Base-by-base conservation (phyloP, 352 stramenopile genomes). In the Hyaloperonospora brassicae region DNA sequence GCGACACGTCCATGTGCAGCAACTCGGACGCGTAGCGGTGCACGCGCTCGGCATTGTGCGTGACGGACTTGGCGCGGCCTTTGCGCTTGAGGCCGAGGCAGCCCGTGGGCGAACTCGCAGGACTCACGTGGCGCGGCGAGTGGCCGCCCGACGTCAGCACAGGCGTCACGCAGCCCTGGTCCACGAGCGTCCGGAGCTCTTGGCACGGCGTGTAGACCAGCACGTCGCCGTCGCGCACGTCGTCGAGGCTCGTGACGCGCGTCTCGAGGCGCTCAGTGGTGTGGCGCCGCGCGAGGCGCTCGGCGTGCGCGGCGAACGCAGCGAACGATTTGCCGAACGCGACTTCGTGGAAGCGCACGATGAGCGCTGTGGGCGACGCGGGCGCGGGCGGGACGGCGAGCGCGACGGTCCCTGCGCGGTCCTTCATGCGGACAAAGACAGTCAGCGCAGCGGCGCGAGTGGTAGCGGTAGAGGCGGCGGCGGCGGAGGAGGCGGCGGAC, bases 161-260 rank as follows among this genome's bases (percentile, higher is more conserved):
- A 0, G 79, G 78, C 14, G 79, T 90, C 49, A 90, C 65, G 51
- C 77, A 87, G 21, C 77, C 79, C 43, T 87, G 73, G 47, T 88
- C 77, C 22, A 90, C 66, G 1, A 90, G 64, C n/a, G 57, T 68
- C 4, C 73, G 73, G 0, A 90, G 71, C 67, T 90, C 79, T 2
- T 87, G 75, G 52, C 79, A 90, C 0, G 79, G 79, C 23, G 71
- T 73, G 62, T 90, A 90, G 1, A 88, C 64, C 4, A 90, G 61
- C 52, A 86, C 67, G 49, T 90, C 69, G 38, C 58, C 46, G 65
- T 90, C 70, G 10, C 59, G 50, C 13, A 88, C 44, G 31, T 87
- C 77, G 36, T 59, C 45, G 13, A 88, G 55, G 17, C 57, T 64
- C 25, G 53, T 48, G 6, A 90, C 64, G 14, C 52, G 57, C 41